Evolutionary conservation across 108 stramenopile genomes (phyloP), one percentile per base, ranked within the genome.

Genomic region (Asterionellopsis glacialis): DNA sequence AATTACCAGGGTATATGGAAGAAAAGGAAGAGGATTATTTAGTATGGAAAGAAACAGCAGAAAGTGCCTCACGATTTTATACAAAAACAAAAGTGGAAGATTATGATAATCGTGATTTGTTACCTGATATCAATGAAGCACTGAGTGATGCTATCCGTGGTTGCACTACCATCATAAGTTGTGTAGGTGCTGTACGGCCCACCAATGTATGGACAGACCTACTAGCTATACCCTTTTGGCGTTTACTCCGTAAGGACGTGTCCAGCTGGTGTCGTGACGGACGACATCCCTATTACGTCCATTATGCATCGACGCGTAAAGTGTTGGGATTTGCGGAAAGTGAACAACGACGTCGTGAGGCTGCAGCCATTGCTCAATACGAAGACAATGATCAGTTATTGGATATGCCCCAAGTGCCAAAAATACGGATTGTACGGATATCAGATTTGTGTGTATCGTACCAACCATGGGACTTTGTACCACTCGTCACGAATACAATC

Each of bases 391-490:
- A 63, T 23, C 57, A 58, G 13, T 11, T 65, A 58, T 43, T 49
- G 41, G 54, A 75, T 50, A 57, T 65, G 38, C 45, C 13, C 1
- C 12, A 51, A 13, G 64, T 65, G 25, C 70, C 69, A 18, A 62
- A 80, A 19, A 80, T 90, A 24, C 78, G 84, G 26, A 82, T 86
- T 55, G 72, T 90, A 59, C 82, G 88, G 16, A 76, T 90, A 22
- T 77, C 80, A 21, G 80, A 90, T 60, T 51, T 78, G 0, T 74
- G 59, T 41, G 62, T 86, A 0, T 68, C 55, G 1, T 54, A 61
- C 7, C 65, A 52, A 44, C 82, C 84, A 19, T 90, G 82, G 74
- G 39, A 74, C 41, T 25, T 84, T 58, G 70, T 77, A 0, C 73
- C 71, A 22, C 24, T 83, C 19, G 33, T 86, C 23, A 72, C 80